phyloP scores from a whole-genome alignment of 352 stramenopile species.

The Phytopythium litorale region DNA sequence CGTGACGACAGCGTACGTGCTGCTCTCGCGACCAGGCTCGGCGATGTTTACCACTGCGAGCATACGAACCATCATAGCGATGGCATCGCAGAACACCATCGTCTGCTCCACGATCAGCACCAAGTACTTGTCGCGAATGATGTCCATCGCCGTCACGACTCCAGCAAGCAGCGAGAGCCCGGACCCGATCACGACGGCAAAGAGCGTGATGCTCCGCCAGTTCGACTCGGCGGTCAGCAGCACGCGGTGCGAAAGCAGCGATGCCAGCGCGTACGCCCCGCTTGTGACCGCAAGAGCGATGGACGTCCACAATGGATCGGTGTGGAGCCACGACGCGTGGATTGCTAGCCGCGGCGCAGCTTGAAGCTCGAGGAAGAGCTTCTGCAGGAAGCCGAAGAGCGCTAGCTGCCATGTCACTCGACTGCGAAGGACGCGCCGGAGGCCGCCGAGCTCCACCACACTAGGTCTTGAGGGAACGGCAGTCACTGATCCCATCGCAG shows the following conservation, averaged over 20 bases:
- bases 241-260: slow-evolving; percentile 48
- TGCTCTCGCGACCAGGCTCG: slow-evolving; percentile 70
- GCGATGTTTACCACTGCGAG: slow-evolving; percentile 79
- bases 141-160: slow-evolving; percentile 52
- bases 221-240: slow-evolving; percentile 40
- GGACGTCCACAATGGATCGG: slow-evolving; percentile 58
- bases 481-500: background rate
- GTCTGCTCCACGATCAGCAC: slow-evolving; percentile 47
- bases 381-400: slow-evolving; percentile 66
- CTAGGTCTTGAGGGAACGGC: background rate
- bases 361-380: slow-evolving; percentile 57
- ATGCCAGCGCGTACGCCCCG: slow-evolving; percentile 47
- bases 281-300: slow-evolving; percentile 54
- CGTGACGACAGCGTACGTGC: slow-evolving; percentile 72
- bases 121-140: slow-evolving; percentile 61
- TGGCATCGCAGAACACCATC: slow-evolving; percentile 55
- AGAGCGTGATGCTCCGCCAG: slow-evolving; percentile 52
- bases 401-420: slow-evolving; percentile 72
- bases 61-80: slow-evolving; percentile 73
- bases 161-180: slow-evolving; percentile 30
- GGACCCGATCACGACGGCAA: slow-evolving; percentile 40
- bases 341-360: slow-evolving; percentile 48
- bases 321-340: slow-evolving; percentile 55
- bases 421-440: slow-evolving; percentile 57
- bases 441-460: slow-evolving; percentile 30